These are phyloP conservation scores for Fusarium sp. DNA, from an alignment of 2,329 filamentous ascomycete species.

Conservation along the genomic window DNA sequence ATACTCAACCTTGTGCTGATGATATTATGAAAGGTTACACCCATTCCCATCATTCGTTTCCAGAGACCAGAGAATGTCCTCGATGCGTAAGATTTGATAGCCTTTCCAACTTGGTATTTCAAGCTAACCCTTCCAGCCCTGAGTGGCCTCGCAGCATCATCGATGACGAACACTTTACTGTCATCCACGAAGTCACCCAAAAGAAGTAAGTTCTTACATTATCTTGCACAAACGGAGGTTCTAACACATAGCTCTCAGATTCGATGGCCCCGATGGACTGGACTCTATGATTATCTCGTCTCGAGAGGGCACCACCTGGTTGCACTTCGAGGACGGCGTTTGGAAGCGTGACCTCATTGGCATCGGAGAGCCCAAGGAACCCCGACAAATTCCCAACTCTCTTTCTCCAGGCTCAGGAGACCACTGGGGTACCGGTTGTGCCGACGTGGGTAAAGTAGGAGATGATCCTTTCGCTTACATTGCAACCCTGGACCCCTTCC, in stretches of 20 bases:
- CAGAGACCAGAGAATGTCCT: not conserved
- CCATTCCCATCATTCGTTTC: slow-evolving; percentile 1
- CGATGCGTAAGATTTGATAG: not conserved
- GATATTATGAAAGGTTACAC: not conserved
- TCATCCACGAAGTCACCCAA: slow-evolving; percentile 3
- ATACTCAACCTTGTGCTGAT: not conserved
- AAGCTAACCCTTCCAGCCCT: not conserved
- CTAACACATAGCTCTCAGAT: not conserved
- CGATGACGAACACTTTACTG: slow-evolving; percentile 3
- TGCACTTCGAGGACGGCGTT: slow-evolving; percentile 9
- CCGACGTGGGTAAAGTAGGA: slow-evolving; percentile 13
- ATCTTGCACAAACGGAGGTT: too few relatives aligned
- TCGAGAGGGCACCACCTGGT: slow-evolving; percentile 10
- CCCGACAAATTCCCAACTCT: slow-evolving; percentile 2
- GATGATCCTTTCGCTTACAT: slow-evolving; percentile 20
- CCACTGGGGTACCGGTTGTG: slow-evolving; percentile 10
- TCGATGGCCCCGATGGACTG: slow-evolving; percentile 4
- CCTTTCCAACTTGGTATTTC: fast-evolving
- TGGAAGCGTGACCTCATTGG: slow-evolving; percentile 20
- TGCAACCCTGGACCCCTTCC: not conserved
- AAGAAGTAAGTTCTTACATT: not conserved
- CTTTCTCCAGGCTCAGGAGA: slow-evolving; percentile 11
- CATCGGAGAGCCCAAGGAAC: slow-evolving; percentile 11
- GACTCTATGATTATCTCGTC: slow-evolving; percentile 17
- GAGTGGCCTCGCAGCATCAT: slow-evolving; percentile 8